These are phyloP conservation scores for Allomyces javanicus DNA, from an alignment of 192 early-diverging fungal genomes.

Conservation along the genomic window DNA sequence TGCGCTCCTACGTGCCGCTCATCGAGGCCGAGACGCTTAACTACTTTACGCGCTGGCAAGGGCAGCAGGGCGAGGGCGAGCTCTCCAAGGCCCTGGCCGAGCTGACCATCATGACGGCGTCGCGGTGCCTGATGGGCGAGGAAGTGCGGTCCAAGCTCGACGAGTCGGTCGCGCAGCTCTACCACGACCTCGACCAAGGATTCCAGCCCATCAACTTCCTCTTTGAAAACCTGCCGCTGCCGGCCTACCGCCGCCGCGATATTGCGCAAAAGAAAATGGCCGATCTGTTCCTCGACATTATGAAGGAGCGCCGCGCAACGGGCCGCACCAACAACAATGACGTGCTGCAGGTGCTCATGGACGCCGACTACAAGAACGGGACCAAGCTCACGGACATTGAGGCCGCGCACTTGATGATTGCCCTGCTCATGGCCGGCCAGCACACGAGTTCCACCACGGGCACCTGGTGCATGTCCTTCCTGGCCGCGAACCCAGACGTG, in stretches of 20 bases:
- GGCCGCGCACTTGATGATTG: conserved; percentile 91
- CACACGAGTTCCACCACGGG: conserved; percentile 84
- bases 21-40: conserved; percentile 58
- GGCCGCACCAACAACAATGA: conserved; percentile 19
- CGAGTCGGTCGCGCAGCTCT: conserved; percentile 64
- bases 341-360: conserved; percentile 65
- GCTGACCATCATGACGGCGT: conserved; percentile 85
- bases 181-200: conserved; percentile 83
- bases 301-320: conserved; percentile 47
- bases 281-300: conserved; percentile 54
- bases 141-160: conserved; percentile 75
- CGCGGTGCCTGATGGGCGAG: conserved; percentile 80
- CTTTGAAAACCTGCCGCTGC: conserved; percentile 79
- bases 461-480: conserved; percentile 74
- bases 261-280: conserved; percentile 65
- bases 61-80: conserved; percentile 31
- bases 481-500: conserved; percentile 57
- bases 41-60: conserved; percentile 45
- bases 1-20: conserved; percentile 72
- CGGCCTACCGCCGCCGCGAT: conserved; percentile 68
- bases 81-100: conserved; percentile 64
- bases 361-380: conserved; percentile 75
- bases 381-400: conserved; percentile 60
- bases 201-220: conserved; percentile 89
- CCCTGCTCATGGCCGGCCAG: conserved; percentile 90